Evolutionary conservation across 1,284 basidiomycete species (phyloP).

Genomic region (Chalciporus sp.): DNA sequence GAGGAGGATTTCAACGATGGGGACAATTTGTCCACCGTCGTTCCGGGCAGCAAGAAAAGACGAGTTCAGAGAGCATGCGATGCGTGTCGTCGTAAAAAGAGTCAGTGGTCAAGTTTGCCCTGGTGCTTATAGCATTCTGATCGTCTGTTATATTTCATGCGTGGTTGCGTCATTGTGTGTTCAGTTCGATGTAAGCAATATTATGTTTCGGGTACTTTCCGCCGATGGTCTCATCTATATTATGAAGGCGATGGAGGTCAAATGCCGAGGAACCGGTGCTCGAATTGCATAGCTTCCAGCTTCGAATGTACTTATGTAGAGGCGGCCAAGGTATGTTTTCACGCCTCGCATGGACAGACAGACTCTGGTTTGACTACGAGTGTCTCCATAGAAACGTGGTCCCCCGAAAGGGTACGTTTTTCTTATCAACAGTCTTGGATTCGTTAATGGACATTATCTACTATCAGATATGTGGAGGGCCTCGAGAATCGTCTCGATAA

Average conservation of each 20-base stretch:
- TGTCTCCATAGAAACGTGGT: conserved; percentile 70
- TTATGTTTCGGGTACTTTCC: neutral
- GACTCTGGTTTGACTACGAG: neutral
- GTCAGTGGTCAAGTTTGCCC: conserved; percentile 37
- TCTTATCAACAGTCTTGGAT: neutral
- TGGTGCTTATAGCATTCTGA: neutral
- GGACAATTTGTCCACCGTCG: conserved; percentile 18
- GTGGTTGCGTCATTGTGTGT: neutral
- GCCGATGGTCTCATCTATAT: neutral
- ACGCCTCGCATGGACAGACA: neutral
- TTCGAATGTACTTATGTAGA: conserved; percentile 80
- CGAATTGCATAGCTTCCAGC: conserved; percentile 76
- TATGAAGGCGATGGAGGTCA: conserved; percentile 59
- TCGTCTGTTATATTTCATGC: neutral
- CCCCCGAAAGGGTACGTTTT: conserved; percentile 74
- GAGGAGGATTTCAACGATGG: conserved; percentile 48
- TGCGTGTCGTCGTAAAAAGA: conserved; percentile 75
- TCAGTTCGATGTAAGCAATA: conserved; percentile 56
- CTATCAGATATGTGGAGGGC: conserved; percentile 65
- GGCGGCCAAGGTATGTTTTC: conserved; percentile 60
- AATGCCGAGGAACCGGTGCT: conserved; percentile 71
- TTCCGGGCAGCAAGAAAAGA: conserved; percentile 55
- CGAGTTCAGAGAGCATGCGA: conserved; percentile 77
- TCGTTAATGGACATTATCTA: neutral
- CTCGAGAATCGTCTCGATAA: conserved; percentile 72